A percentile compares a stretch with the other conserved stretches of the same genome.
These are phyloP conservation scores for Paxillus rubicundulus DNA, from an alignment of 768 basidiomycete genomes.

Conservation along the genomic window DNA sequence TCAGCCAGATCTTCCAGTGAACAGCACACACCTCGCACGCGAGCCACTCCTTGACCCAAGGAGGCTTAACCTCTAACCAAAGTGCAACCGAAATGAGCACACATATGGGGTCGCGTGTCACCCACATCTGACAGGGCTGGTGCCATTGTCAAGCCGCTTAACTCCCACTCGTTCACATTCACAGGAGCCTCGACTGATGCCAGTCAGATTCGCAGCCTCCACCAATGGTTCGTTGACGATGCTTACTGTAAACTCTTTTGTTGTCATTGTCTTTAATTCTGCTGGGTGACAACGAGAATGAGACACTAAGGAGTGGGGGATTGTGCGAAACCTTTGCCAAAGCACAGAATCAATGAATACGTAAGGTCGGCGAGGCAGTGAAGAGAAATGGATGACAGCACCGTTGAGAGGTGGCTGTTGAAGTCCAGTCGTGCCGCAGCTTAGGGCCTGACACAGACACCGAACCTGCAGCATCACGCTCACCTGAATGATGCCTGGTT, in stretches of 20 bases:
- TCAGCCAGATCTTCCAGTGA: slow-evolving; percentile 1
- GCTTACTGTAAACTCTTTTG: slow-evolving; percentile 68
- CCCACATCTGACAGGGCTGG: slow-evolving; percentile 45
- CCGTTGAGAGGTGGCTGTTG: slow-evolving; percentile 62
- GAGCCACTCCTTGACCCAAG: slow-evolving; percentile 55
- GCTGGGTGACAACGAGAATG: slow-evolving; percentile 46
- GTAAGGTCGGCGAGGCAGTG: slow-evolving; percentile 11
- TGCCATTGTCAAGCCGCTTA: slow-evolving; percentile 56
- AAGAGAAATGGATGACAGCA: slow-evolving; percentile 26
- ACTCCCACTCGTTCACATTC: slow-evolving; percentile 54
- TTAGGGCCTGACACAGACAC: slow-evolving; percentile 11
- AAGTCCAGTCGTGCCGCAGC: slow-evolving; percentile 1
- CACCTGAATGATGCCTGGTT: slow-evolving; percentile 73
- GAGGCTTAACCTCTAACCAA: slow-evolving; percentile 48
- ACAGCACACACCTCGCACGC: slow-evolving; percentile 51
- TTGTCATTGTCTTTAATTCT: slow-evolving; percentile 57
- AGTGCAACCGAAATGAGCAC: slow-evolving; percentile 10
- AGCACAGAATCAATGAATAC: slow-evolving; percentile 8
- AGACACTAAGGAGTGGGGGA: slow-evolving; percentile 65
- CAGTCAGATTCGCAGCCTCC: slow-evolving; percentile 52
- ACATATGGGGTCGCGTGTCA: slow-evolving; percentile 10
- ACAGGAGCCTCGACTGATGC: slow-evolving; percentile 55
- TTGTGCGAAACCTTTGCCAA: slow-evolving; percentile 48
- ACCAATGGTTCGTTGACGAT: slow-evolving; percentile 67
- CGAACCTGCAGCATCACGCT: slow-evolving; percentile 13